Evolutionary conservation across 2,329 filamentous ascomycete species (phyloP), one percentile per base, ranked within the genome.

Genomic region (Aspergillus carbonarius): DNA sequence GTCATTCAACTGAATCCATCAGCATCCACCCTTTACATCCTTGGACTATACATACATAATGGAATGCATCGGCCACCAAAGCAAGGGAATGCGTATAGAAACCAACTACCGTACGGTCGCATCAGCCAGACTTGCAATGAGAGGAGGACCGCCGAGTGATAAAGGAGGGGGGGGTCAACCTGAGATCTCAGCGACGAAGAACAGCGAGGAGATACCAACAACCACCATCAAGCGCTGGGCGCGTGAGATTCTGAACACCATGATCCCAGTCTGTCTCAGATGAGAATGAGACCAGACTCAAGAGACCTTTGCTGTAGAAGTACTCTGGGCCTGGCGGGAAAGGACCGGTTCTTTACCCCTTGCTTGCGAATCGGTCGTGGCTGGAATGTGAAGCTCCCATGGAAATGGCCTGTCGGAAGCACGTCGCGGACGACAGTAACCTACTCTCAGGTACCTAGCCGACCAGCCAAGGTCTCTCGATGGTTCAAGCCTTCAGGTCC

Each of bases 41-140:
- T 15, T 9, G 25, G 23, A 10, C 13, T 20, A 17, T 47, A 15
- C 6, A 34, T 37, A 64, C 87, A 69, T 91, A 91, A 70, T 92
- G 90, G 66, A 92, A 92, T 1, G 90, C 88, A 79, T 93, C 90
- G 27, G 90, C 89, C 25, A 92, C 79, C 2, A 93, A 78, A 0
- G 88, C 88, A 10, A 93, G 79, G 0, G 89, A 92, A 54, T 81
- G 80, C 1, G 90, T 92, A 60, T 85, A 86, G 66, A 90, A 88
- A 2, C 88, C 88, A 59, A 88, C 84, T 85, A 60, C 48, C n/a
- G 20, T 20, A 50, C n/a, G 15, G 44, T 17, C 55, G 35, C 50
- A 27, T 35, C 17, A 23, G 44, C 27, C 23, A 23, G 34, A 39
- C 34, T 66, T 60, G 20, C 17, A 15, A 6, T 5, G 13, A 7